Evolutionary conservation across 352 stramenopile species (phyloP).

Genomic region (Globisporangium emineosum): DNA sequence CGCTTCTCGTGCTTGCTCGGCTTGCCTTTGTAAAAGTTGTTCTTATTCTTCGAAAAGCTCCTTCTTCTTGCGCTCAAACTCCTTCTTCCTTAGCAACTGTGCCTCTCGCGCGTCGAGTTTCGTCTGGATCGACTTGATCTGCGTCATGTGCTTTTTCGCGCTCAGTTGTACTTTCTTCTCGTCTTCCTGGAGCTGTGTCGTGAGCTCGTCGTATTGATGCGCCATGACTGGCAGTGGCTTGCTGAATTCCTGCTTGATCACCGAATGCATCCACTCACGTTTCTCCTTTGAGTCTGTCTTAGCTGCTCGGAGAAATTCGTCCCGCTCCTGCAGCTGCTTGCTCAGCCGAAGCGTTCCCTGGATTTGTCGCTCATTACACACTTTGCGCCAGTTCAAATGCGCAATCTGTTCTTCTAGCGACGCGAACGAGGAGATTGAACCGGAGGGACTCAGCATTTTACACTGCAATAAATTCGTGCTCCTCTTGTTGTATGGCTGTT

Average conservation of each 20-base stretch:
- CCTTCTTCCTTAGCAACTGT: slow-evolving; percentile 38
- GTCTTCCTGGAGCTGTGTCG: slow-evolving; percentile 19
- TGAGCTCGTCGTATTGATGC: slow-evolving; percentile 29
- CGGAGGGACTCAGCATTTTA: slow-evolving; percentile 2
- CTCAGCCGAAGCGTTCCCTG: slow-evolving; percentile 50
- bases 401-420: slow-evolving; percentile 66
- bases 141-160: slow-evolving; percentile 37
- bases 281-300: slow-evolving; percentile 38
- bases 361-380: slow-evolving; percentile 71
- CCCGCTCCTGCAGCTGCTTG: slow-evolving; percentile 61
- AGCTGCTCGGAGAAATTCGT: slow-evolving; percentile 52
- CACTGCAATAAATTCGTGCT: neutral
- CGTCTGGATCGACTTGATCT: slow-evolving; percentile 48
- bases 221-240: slow-evolving; percentile 51
- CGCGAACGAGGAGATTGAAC: slow-evolving; percentile 30
- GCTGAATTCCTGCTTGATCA: slow-evolving; percentile 55
- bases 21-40: neutral
- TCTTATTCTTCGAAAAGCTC: slow-evolving; percentile 31
- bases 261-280: slow-evolving; percentile 42
- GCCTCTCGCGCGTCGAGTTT: slow-evolving; percentile 51
- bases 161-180: slow-evolving; percentile 28
- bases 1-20: neutral
- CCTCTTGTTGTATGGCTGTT: neutral
- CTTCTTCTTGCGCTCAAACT: slow-evolving; percentile 70
- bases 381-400: slow-evolving; percentile 68